Evolutionary conservation across 2,329 filamentous ascomycete genomes (phyloP).

Genomic region (Botrytis aclada): DNA sequence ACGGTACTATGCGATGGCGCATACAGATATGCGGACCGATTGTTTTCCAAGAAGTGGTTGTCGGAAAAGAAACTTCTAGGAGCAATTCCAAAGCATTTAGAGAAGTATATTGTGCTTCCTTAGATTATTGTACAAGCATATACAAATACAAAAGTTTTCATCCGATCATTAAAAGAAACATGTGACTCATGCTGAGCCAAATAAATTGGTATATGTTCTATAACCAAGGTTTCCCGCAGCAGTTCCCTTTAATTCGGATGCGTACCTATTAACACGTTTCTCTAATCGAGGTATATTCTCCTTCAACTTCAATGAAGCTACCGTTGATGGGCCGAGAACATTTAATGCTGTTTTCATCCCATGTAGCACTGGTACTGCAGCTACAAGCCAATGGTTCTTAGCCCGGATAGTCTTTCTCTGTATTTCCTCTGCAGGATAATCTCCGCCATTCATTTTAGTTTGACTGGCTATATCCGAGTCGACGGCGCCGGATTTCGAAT

Average conservation of each 20-base stretch:
- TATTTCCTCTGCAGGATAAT: neutral
- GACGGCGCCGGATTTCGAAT: neutral
- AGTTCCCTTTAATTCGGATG: constrained; percentile 4
- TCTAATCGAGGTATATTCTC: neutral
- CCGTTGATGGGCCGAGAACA: constrained; percentile 26
- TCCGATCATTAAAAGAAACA: neutral
- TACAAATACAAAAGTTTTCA: constrained; percentile 17
- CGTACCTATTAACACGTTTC: constrained; percentile 3
- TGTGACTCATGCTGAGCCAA: constrained; percentile 15
- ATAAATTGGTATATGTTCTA: constrained; percentile 18
- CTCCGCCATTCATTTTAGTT: neutral
- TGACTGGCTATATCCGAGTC: neutral
- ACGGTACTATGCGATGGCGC: constrained; percentile 94
- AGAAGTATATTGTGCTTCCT: constrained; percentile 92
- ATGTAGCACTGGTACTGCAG: constrained; percentile 41
- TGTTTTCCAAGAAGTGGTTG: constrained; percentile 92
- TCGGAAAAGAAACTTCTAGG: constrained; percentile 77
- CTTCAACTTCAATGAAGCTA: constrained; percentile 25
- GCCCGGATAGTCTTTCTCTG: neutral
- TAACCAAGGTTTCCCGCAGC: constrained; percentile 1
- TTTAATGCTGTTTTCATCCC: constrained; percentile 41
- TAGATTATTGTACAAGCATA: constrained; percentile 41
- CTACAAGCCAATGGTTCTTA: constrained; percentile 31
- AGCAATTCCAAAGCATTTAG: constrained; percentile 78
- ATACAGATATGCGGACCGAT: constrained; percentile 91